A percentile compares a stretch with the other conserved stretches of the same genome.
Conservation (phyloP, 1,284 basidiomycete genomes). For the Tylopilus orsonianus region DNA sequence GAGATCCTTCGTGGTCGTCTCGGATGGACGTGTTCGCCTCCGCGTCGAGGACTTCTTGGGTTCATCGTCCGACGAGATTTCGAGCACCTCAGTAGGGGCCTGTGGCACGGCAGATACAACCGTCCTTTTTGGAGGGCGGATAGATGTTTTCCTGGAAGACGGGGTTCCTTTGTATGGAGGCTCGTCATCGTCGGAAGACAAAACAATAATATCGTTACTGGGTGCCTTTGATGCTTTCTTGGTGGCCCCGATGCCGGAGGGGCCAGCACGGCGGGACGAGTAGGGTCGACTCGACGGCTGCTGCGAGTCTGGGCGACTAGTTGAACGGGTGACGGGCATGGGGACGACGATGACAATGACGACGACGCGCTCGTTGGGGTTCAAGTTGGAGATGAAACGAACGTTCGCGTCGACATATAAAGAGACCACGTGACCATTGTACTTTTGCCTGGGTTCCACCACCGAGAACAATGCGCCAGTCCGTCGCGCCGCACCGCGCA, state of each 20-base stretch:
- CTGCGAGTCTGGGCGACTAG: constrained; percentile 21
- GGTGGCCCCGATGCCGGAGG: constrained; percentile 3
- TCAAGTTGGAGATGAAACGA: not conserved
- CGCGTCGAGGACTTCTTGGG: constrained; percentile 8
- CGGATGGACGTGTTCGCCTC: constrained; percentile 5
- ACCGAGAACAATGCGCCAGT: constrained; percentile 51
- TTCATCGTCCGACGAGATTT: constrained; percentile 33
- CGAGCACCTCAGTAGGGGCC: constrained; percentile 19
- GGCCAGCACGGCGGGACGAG: constrained; percentile 5
- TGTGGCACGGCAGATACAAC: not conserved
- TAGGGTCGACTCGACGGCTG: constrained; percentile 7
- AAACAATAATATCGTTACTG: constrained; percentile 49
- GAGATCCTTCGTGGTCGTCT: constrained; percentile 12
- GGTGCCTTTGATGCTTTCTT: constrained; percentile 20
- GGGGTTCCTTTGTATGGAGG: constrained; percentile 28
- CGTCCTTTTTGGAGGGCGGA: constrained; percentile 21
- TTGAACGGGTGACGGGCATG: constrained; percentile 33
- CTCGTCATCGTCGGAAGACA: constrained; percentile 56
- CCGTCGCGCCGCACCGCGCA: constrained; percentile 49
- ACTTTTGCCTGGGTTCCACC: not conserved
- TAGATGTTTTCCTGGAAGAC: constrained; percentile 32
- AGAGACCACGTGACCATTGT: constrained; percentile 20
- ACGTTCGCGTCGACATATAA: constrained; percentile 11
- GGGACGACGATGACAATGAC: constrained; percentile 7
- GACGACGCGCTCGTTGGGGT: constrained; percentile 2